Evolutionary conservation across 768 basidiomycete species (phyloP), one percentile per base, ranked within the genome.

Genomic region (Podaxis carcinomalis): DNA sequence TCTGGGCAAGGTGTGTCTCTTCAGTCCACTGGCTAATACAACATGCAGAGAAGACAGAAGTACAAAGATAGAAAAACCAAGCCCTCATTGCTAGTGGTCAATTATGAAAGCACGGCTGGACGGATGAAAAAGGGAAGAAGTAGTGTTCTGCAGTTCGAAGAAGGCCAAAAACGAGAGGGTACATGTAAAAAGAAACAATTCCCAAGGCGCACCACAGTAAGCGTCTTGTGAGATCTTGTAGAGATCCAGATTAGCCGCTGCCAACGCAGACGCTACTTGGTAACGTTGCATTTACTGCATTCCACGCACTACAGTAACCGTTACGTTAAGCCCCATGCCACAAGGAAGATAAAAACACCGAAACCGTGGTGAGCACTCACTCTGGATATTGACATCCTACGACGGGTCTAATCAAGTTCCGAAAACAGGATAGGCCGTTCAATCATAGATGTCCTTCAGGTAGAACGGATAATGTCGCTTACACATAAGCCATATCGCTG

Each of bases 361-460:
- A 42, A 61, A 59, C 23, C 56, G 21, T 36, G 36, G 19, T 40
- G 67, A 37, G 35, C 39, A 69, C 78, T 69, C 57, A 80, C 79
- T 84, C 72, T 19, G 85, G 87, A 68, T 90, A 90, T 51, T 69
- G 73, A 66, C 90, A 91, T 6, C 87, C 89, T 52, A 77, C 72
- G 50, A 90, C 78, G 25, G 82, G 77, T 16, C 80, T 80, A 36
- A 9, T 37, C 14, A 19, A 39, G 5, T 14, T 47, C 49, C 35
- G 23, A 27, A 60, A 37, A 14, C 16, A 25, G 25, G 28, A 57
- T 51, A 46, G 7, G 32, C 32, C 7, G 6, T 32, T 63, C 37
- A 55, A 39, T 32, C 46, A 44, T 1, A 36, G 60, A 57, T 62
- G 59, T 35, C 39, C 61, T 35, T 44, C 36, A 35, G 44, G 47